Evolutionary conservation across 2,329 filamentous ascomycete genomes (phyloP), one percentile per base, ranked within the genome.

Genomic region (Aspergillus felis): DNA sequence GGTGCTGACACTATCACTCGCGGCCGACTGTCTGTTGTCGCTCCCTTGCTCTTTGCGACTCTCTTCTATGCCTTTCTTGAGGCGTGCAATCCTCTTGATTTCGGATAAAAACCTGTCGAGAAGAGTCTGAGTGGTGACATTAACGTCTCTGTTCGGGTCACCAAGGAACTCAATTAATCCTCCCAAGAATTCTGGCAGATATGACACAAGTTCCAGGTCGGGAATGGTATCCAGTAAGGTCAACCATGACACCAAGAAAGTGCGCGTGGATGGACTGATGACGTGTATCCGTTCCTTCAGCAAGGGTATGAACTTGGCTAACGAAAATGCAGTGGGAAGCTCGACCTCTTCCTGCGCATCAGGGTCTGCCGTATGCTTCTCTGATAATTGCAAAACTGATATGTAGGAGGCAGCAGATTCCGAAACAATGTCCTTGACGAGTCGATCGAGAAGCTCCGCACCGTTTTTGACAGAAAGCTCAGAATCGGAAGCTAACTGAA

Each of bases 391-490:
- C 25, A 99, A 79, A 9, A 97, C 84, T 0, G 94, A 97, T 6
- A 97, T 87, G 72, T 99, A 99, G 4, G 92, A 94, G 47, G 93
- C 90, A 14, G 93, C 92, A 5, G 92, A 96, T 75, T 97, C 93
- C 2, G 92, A 90, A 3, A 97, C 92, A 60, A 97, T 96, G 68
- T 97, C 92, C 75, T 97, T 97, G 69, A 99, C 87, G 50, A 99
- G 82, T 29, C 94, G 89, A 76, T 99, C 94, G 8, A 99, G 83
- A 51, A 99, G 83, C 73, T 99, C 94, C 24, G 94, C 94, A 28
- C 94, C 94, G 71, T 99, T 99, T 76, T 99, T 99, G 57, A 99
- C 95, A 0, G 93, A 97, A 4, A 97, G 80, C 72, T 99, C 95
- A 0, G 92, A 93, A 73, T 99, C 94, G 50, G 94, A 94, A 17